Evolutionary conservation across 306 rosid genomes (phyloP), one percentile per base, ranked within the genome.

Genomic region (Potentilla sterilis): DNA sequence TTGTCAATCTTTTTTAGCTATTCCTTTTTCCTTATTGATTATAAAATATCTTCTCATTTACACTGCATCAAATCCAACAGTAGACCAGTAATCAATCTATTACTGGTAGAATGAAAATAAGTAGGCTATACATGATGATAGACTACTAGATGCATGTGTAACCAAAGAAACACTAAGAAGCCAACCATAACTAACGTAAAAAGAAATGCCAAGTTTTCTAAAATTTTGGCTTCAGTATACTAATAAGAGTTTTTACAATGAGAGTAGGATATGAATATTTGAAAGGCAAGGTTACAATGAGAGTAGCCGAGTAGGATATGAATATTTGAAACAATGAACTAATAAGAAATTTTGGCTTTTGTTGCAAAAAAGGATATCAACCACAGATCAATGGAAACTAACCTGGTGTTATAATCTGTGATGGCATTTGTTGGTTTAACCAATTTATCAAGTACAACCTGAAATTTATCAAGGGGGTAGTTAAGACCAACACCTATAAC

Each of bases 321-420:
- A 35, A 28, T 28, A 28, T 28, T 22, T 24, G 18, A 62, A 62
- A 34, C 16, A 28, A 62, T 32, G 21, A 32, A 62, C 6, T 34
- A 12, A 24, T 14, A 62, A 62, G 42, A 62, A 32, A 32, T 5
- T 4, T 62, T 7, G 21, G 43, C 67, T 34, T 28, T 1, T 11
- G 5, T 10, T 11, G 5, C 4, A 57, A n/a, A 52, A 19, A 52
- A 9, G 12, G 11, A 13, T 2, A 37, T 2, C 11, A 63, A 35
- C 19, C 11, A 34, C 40, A 34, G 46, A 46, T 42, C 34, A 68
- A 75, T 54, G 40, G 76, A 28, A 82, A 51, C 43, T 47, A 83
- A 90, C 99, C 99, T 92, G 80, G 99, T 95, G 76, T 92, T 92
- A 85, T 95, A 92, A 80, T 95, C 97, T 67, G 12, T 67, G 46